These are phyloP conservation scores for Calamus simplicifolius DNA, from an alignment of 176 grass and related monocot genomes.

Conservation along the genomic window DNA sequence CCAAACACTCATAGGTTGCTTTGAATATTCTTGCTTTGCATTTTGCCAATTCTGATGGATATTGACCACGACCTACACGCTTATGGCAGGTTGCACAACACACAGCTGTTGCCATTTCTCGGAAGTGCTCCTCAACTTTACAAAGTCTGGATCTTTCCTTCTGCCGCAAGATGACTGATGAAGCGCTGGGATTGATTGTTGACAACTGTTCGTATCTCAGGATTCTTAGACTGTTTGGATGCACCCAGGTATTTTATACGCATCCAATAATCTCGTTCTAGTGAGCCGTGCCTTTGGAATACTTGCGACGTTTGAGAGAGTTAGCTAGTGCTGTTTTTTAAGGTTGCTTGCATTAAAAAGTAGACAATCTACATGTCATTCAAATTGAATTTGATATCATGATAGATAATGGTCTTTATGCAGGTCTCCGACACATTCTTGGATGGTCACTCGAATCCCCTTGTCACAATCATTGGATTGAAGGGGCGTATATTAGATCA, in stretches of 20 bases:
- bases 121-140: constrained; percentile 40
- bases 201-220: constrained; percentile 57
- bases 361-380: no score
- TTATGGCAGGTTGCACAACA: constrained; percentile 58
- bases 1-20: background rate
- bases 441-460: constrained; percentile 61
- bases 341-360: no score
- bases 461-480: constrained; percentile 53
- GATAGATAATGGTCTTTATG: constrained; percentile 6
- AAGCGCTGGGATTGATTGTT: constrained; percentile 74
- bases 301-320: background rate
- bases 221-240: constrained; percentile 87
- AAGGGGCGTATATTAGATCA: constrained; percentile 43
- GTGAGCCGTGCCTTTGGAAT: background rate
- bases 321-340: background rate
- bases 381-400: constrained; percentile 6
- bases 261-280: background rate
- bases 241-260: constrained; percentile 62
- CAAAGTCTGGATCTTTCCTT: constrained; percentile 87
- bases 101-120: constrained; percentile 67
- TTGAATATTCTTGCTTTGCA: constrained; percentile 11
- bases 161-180: constrained; percentile 68
- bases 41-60: background rate
- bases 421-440: constrained; percentile 76
- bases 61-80: constrained; percentile 10